Evolutionary conservation across 768 basidiomycete genomes (phyloP), one percentile per base, ranked within the genome.

Genomic region (Naematelia aurantialba): DNA sequence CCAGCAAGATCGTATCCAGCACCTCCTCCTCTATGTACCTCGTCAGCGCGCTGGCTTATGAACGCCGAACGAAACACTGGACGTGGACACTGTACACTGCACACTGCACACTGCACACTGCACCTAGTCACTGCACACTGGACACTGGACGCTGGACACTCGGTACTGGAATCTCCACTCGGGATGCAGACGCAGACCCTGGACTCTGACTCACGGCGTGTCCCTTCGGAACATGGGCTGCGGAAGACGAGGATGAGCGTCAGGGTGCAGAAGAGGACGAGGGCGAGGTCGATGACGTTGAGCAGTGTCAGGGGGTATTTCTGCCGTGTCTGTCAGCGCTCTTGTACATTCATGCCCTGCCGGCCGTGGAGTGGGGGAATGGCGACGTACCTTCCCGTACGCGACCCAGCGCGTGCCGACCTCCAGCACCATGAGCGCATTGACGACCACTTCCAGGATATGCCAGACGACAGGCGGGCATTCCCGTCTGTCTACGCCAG

Each of bases 351-450:
- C 34, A 54, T 34, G 10, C 19, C 34, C 34, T 39, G 25, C 25
- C 19, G 17, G 21, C 19, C 54, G 66, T 59, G 19, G 65, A 65
- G 58, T 73, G 69, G 65, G 56, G 24, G 5, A 1, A 39, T 2
- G 51, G 31, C 30, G 27, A 81, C 89, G 70, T 69, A 98, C 94
- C 77, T 85, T 83, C 61, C 94, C 94, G 70, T 96, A 89, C 1
- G 96, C 96, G 58, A 97, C 81, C 74, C 97, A 87, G 42, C 96
- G 85, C 59, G 94, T 88, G 1, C 82, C 82, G 17, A 99, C 96
- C 80, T 99, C 96, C 24, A 88, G 75, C 60, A 98, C 97, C 93
- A 97, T 94, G 10, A 89, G 82, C 0, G 83, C 82, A 52, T 77
- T 76, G 31, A 77, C 67, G 46, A 77, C 62, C 10, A 77, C 66